Evolutionary conservation across 371 early-diverging fungal genomes (phyloP).

Genomic region (Actinomucor elegans): DNA sequence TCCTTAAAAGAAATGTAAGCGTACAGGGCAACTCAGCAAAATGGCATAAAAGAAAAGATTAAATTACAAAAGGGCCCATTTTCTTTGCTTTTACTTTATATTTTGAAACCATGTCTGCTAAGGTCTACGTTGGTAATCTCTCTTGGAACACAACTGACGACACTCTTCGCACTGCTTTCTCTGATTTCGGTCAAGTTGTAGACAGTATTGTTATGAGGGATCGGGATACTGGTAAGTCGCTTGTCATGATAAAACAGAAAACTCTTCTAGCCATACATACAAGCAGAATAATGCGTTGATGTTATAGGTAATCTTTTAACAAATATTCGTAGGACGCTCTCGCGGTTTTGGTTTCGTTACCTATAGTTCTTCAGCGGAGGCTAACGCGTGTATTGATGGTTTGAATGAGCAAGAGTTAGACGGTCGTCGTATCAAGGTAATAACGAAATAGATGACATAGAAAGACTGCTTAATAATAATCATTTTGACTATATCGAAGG

Average conservation of each 20-base stretch:
- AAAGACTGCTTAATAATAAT: no score
- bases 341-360: slow-evolving; percentile 2
- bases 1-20: no score
- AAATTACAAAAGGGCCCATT: background rate
- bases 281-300: background rate
- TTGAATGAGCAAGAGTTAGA: background rate
- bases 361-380: background rate
- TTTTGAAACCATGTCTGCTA: slow-evolving; percentile 10
- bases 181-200: background rate
- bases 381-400: background rate
- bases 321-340: background rate
- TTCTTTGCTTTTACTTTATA: background rate
- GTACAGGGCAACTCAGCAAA: no score
- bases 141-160: slow-evolving; percentile 46
- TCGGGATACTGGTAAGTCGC: slow-evolving; percentile 7
- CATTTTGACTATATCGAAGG: no score
- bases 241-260: background rate
- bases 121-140: slow-evolving; percentile 72
- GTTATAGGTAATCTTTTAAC: no score
- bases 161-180: background rate
- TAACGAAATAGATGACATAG: no score
- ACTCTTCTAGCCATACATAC: no score
- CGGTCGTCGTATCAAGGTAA: slow-evolving; percentile 2
- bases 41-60: background rate
- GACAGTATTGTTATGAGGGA: background rate